phyloP scores from a whole-genome alignment of 169 alveolate species.

The Eimeria falciformis region DNA sequence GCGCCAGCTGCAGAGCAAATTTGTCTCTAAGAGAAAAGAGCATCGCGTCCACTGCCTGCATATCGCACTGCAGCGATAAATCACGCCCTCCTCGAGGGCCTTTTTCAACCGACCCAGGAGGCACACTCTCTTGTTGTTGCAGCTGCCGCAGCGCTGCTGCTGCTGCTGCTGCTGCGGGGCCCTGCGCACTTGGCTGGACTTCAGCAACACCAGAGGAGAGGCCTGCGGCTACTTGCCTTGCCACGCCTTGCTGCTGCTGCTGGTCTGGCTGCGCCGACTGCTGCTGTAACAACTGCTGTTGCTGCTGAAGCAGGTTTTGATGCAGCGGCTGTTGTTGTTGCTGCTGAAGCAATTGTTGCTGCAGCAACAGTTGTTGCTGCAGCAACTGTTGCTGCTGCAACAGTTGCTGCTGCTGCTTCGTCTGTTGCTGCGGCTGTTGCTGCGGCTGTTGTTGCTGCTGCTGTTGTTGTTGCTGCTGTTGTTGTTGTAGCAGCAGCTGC shows the following conservation, averaged over 20 bases:
- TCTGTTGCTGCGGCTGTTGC: background rate
- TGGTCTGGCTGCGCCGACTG: background rate
- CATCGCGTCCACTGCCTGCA: background rate
- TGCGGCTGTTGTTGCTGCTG: background rate
- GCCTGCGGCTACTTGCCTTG: background rate
- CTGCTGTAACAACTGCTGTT: background rate
- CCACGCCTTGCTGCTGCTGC: constrained; percentile 46
- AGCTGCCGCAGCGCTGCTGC: constrained; percentile 5
- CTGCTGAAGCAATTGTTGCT: background rate
- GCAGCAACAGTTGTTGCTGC: constrained; percentile 26
- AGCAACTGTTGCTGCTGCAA: background rate
- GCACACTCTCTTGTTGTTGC: background rate
- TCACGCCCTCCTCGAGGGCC: constrained; percentile 21
- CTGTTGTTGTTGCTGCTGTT: background rate
- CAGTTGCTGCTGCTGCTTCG: background rate
- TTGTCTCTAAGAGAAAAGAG: background rate
- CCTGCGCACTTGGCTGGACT: no score
- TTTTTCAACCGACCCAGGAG: background rate
- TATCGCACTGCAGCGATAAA: background rate
- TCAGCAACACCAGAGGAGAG: background rate
- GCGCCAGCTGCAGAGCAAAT: background rate
- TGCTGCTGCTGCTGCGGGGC: constrained; percentile 25
- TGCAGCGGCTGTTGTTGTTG: background rate
- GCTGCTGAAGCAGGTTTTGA: background rate
- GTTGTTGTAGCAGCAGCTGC: background rate